Percentiles rank a stretch among this genome's conserved stretches.
Evolutionary conservation across 169 alveolate species (phyloP).

Genomic region (Plasmodium fragile): DNA sequence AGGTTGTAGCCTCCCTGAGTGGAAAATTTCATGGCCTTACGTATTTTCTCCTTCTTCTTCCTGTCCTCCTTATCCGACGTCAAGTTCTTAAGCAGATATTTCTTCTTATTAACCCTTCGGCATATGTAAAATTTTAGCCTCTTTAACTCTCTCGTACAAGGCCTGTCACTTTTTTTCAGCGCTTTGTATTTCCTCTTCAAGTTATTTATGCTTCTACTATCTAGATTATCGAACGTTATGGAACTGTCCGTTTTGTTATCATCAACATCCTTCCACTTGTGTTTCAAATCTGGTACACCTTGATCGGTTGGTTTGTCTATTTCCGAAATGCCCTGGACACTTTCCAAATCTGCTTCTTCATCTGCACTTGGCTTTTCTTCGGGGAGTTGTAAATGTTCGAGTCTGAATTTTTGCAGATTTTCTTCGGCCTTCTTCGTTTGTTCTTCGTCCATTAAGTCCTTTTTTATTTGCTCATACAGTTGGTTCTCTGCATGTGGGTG

Average conservation of each 20-base stretch:
- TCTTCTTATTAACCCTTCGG: conserved; percentile 38
- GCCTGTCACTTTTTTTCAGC: conserved; percentile 32
- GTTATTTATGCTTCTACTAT: conserved; percentile 23
- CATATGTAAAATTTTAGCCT: conserved; percentile 63
- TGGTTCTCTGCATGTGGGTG: conserved; percentile 13
- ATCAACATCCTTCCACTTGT: conserved; percentile 16
- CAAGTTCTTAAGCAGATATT: conserved; percentile 14
- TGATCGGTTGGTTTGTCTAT: neutral
- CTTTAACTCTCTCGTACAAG: conserved; percentile 14
- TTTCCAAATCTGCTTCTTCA: neutral
- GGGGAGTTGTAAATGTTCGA: neutral
- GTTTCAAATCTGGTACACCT: neutral
- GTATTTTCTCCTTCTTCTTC: conserved; percentile 23
- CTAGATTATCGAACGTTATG: conserved; percentile 15
- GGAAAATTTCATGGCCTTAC: conserved; percentile 27
- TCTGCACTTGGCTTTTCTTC: conserved; percentile 23
- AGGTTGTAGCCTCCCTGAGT: conserved; percentile 23
- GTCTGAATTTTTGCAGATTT: conserved; percentile 27
- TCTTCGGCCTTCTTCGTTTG: conserved; percentile 52
- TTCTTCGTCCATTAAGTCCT: conserved; percentile 29
- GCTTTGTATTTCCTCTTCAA: conserved; percentile 50
- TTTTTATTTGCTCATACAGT: conserved; percentile 15
- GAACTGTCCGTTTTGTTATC: conserved; percentile 32
- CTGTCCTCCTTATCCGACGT: neutral
- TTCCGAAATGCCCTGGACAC: neutral